These are phyloP conservation scores for Neurospora hispaniola DNA, from an alignment of 495 filamentous ascomycete species.

Conservation along the genomic window DNA sequence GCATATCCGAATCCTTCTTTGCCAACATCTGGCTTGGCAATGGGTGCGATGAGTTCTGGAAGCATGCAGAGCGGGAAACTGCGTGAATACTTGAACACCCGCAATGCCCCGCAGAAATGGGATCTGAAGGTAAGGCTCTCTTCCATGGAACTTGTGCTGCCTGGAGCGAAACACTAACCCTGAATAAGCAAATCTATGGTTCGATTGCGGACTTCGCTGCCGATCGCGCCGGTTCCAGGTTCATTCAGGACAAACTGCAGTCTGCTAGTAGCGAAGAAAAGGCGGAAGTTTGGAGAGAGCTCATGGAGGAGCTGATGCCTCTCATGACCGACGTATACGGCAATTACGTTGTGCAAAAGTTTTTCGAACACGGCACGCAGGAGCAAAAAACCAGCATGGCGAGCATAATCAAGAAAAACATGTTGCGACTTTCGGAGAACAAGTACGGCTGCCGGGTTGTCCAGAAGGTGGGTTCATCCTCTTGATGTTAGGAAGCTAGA, in stretches of 20 bases:
- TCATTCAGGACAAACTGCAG: conserved; percentile 92
- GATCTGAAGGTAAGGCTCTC: conserved; percentile 60
- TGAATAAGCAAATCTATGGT: conserved; percentile 65
- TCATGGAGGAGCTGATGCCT: conserved; percentile 70
- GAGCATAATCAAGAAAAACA: conserved; percentile 74
- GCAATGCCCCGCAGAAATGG: conserved; percentile 41
- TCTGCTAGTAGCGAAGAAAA: conserved; percentile 96
- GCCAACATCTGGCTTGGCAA: background rate
- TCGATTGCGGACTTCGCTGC: conserved; percentile 92
- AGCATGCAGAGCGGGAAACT: conserved; percentile 76
- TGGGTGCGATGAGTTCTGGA: conserved; percentile 19
- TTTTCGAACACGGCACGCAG: conserved; percentile 95
- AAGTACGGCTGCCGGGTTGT: conserved; percentile 97
- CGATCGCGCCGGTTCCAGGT: conserved; percentile 89
- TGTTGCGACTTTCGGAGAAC: conserved; percentile 67
- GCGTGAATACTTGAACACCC: conserved; percentile 60
- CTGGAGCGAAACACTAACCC: background rate
- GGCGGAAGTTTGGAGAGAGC: conserved; percentile 83
- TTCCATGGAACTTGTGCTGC: background rate
- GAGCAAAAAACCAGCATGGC: conserved; percentile 82
- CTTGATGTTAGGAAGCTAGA: background rate
- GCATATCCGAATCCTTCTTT: background rate
- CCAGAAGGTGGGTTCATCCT: conserved; percentile 57
- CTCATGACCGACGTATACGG: conserved; percentile 96
- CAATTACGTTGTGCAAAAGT: conserved; percentile 97